Evolutionary conservation across 139 green algal genomes (phyloP).

Genomic region (Prasinococcaceae sp.): DNA sequence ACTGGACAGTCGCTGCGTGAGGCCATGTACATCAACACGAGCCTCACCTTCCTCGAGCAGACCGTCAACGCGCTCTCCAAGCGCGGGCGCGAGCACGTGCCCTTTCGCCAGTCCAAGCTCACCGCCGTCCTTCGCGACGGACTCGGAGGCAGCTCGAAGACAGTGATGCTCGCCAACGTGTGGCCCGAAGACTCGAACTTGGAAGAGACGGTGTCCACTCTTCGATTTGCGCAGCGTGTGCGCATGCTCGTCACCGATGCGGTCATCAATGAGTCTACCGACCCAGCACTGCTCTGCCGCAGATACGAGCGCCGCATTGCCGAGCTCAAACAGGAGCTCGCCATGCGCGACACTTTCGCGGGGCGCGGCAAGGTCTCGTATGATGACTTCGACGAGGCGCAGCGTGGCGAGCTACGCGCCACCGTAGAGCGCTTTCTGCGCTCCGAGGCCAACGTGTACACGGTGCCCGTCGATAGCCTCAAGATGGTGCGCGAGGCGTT

Average conservation of each 20-base stretch:
- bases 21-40: conserved; percentile 68
- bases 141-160: conserved; percentile 62
- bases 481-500: conserved; percentile 34
- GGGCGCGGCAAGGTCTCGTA: conserved; percentile 41
- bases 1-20: conserved; percentile 41
- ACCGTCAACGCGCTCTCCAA: conserved; percentile 50
- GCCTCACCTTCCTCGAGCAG: conserved; percentile 61
- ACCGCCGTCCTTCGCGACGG: conserved; percentile 55
- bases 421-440: conserved; percentile 7
- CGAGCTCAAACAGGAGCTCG: conserved; percentile 69
- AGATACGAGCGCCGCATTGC: conserved; percentile 55
- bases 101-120: conserved; percentile 61
- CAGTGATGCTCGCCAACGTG: conserved; percentile 58
- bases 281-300: conserved; percentile 40
- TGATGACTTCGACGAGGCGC: conserved; percentile 42
- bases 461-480: conserved; percentile 40
- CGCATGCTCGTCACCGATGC: conserved; percentile 37
- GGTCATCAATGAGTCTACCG: conserved; percentile 46
- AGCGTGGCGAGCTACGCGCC: conserved; percentile 37
- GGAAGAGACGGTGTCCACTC: conserved; percentile 56
- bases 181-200: conserved; percentile 47
- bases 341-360: conserved; percentile 59
- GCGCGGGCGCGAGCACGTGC: conserved; percentile 35
- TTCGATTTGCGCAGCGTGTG: conserved; percentile 48
- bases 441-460: conserved; percentile 33